Evolutionary conservation across 139 green algal species (phyloP).

Genomic region (Yamagishiella unicocca): DNA sequence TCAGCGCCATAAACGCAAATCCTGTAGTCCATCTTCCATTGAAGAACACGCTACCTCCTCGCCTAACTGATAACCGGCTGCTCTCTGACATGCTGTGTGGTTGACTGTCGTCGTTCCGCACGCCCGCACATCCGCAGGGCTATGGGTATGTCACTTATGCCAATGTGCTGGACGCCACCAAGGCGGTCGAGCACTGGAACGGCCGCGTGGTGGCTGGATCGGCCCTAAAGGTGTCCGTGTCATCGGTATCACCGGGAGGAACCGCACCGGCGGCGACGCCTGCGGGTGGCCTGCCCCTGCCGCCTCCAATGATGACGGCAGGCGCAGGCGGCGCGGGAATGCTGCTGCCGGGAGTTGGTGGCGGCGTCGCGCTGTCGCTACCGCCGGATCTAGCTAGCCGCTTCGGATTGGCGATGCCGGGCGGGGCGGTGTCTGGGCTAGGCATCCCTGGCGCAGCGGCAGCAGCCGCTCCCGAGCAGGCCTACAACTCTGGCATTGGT

Average conservation of each 20-base stretch:
- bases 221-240: conserved; percentile 64
- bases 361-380: conserved; percentile 2
- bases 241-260: neutral
- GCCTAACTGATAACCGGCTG: too few species aligned
- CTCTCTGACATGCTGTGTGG: neutral
- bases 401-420: conserved; percentile 27
- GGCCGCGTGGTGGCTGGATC: conserved; percentile 73
- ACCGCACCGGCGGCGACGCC: neutral
- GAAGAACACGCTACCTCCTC: too few species aligned
- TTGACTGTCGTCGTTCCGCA: neutral
- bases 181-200: conserved; percentile 80
- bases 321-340: neutral
- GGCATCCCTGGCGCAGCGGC: neutral
- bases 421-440: neutral
- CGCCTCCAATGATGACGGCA: neutral
- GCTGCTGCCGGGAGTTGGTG: neutral
- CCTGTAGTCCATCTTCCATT: too few species aligned
- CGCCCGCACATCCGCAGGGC: conserved; percentile 49
- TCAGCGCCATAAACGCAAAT: too few species aligned
- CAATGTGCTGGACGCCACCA: conserved; percentile 64
- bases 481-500: conserved; percentile 29
- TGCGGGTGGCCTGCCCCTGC: conserved; percentile 3
- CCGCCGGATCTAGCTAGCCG: conserved; percentile 13
- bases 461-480: conserved; percentile 2
- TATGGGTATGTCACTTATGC: conserved; percentile 72